A percentile compares a stretch with the other conserved stretches of the same genome.
These are phyloP conservation scores for Cladobotryum protrusum DNA, from an alignment of 2,329 filamentous ascomycete species.

Conservation along the genomic window DNA sequence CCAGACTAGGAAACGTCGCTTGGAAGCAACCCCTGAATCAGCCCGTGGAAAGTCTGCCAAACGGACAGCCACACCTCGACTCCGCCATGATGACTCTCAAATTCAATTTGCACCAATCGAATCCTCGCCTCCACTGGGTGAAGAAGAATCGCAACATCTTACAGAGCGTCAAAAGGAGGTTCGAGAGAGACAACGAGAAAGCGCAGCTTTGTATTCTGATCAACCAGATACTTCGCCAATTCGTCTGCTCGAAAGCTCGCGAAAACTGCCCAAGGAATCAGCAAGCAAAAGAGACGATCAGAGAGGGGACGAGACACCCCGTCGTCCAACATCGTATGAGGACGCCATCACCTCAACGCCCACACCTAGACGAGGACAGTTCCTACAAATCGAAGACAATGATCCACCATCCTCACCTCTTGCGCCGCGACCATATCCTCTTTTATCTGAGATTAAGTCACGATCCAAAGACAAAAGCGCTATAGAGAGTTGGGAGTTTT, in stretches of 20 bases:
- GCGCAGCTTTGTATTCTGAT: conserved; percentile 60
- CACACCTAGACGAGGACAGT: conserved; percentile 51
- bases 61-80: conserved; percentile 39
- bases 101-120: conserved; percentile 67
- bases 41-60: conserved; percentile 20
- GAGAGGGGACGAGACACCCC: conserved; percentile 40
- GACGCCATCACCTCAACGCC: conserved; percentile 55
- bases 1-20: conserved; percentile 22
- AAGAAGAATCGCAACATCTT: conserved; percentile 62
- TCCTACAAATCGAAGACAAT: conserved; percentile 41
- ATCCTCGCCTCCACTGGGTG: conserved; percentile 46
- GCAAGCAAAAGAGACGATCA: conserved; percentile 12
- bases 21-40: conserved; percentile 22
- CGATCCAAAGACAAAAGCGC: conserved; percentile 33
- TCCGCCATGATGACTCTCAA: conserved; percentile 77
- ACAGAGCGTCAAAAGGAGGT: conserved; percentile 78
- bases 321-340: conserved; percentile 37
- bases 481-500: conserved; percentile 46
- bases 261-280: conserved; percentile 13
- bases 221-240: conserved; percentile 47
- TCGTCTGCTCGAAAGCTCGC: conserved; percentile 16
- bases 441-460: conserved; percentile 46
- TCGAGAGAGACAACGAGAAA: conserved; percentile 63
- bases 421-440: conserved; percentile 45
- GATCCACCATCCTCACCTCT: conserved; percentile 56